A percentile compares a stretch with the other conserved stretches of the same genome.
These are phyloP conservation scores for Blastobotrys parvus DNA, from an alignment of 805 yeast species.

Conservation along the genomic window DNA sequence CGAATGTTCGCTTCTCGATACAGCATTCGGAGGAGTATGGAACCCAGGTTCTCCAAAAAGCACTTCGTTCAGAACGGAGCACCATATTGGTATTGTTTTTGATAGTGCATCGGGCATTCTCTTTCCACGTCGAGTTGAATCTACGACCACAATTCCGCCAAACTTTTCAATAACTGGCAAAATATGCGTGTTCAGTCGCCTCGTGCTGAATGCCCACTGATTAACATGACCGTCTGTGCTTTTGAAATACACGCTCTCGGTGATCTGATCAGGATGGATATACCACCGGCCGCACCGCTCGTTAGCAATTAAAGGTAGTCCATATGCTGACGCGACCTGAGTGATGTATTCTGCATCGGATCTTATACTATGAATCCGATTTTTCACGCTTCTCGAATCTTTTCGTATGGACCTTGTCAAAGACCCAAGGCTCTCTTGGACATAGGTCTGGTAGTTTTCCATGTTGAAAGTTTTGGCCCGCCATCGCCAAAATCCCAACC, in stretches of 20 bases:
- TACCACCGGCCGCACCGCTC: slow-evolving; percentile 90
- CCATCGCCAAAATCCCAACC: background rate
- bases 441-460: background rate
- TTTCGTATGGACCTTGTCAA: slow-evolving; percentile 37
- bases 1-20: slow-evolving; percentile 48
- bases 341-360: slow-evolving; percentile 49
- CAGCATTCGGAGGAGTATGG: slow-evolving; percentile 45
- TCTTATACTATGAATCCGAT: slow-evolving; percentile 64
- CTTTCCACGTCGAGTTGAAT: slow-evolving; percentile 82
- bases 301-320: slow-evolving; percentile 44
- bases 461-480: background rate
- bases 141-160: slow-evolving; percentile 56
- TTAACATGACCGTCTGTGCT: slow-evolving; percentile 86
- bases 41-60: slow-evolving; percentile 34
- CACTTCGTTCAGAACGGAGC: slow-evolving; percentile 61
- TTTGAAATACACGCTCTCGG: slow-evolving; percentile 63
- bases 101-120: slow-evolving; percentile 78
- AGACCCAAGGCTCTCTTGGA: slow-evolving; percentile 6
- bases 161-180: slow-evolving; percentile 37
- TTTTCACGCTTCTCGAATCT: slow-evolving; percentile 43
- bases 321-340: slow-evolving; percentile 31
- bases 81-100: slow-evolving; percentile 89
- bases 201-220: slow-evolving; percentile 69
- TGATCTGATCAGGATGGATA: slow-evolving; percentile 36
- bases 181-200: slow-evolving; percentile 69